Evolutionary conservation across 1,139 yeast species (phyloP).

Genomic region (Blastobotrys proliferans): DNA sequence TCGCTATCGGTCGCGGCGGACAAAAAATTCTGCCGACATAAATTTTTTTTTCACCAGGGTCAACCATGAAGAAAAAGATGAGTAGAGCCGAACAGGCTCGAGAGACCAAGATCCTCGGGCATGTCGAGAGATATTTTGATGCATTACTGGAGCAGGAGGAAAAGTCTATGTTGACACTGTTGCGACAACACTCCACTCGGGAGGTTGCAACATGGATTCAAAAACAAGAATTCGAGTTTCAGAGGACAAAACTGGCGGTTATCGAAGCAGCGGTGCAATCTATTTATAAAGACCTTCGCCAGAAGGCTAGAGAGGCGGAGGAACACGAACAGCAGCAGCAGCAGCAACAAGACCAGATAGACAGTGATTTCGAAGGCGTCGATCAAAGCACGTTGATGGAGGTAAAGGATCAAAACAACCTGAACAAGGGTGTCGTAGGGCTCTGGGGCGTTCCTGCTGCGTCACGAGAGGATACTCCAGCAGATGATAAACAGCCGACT

Average conservation of each 20-base stretch:
- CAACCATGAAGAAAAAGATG: conserved; percentile 1
- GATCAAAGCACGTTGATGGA: conserved; percentile 56
- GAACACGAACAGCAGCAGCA: conserved; percentile 1
- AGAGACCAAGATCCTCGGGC: neutral
- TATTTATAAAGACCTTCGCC: conserved; percentile 43
- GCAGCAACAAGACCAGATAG: conserved; percentile 22
- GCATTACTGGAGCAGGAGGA: conserved; percentile 2
- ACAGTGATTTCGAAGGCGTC: conserved; percentile 37
- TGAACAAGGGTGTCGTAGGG: conserved; percentile 72
- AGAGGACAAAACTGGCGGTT: conserved; percentile 58
- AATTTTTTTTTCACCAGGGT: too few relatives aligned
- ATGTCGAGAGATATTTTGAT: conserved; percentile 2
- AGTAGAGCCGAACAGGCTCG: neutral
- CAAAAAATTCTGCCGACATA: too few relatives aligned
- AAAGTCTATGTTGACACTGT: conserved; percentile 1
- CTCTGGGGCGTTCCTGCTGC: conserved; percentile 50
- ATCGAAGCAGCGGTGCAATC: conserved; percentile 58
- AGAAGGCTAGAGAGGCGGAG: conserved; percentile 41
- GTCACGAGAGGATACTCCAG: conserved; percentile 10
- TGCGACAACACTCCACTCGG: conserved; percentile 4
- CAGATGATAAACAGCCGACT: conserved; percentile 14
- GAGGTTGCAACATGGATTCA: conserved; percentile 5
- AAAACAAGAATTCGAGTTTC: conserved; percentile 32
- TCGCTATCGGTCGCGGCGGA: too few relatives aligned
- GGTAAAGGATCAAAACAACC: conserved; percentile 45